Evolutionary conservation across 306 rosid species (phyloP), one percentile per base, ranked within the genome.

Genomic region (Adenanthera pavonina): DNA sequence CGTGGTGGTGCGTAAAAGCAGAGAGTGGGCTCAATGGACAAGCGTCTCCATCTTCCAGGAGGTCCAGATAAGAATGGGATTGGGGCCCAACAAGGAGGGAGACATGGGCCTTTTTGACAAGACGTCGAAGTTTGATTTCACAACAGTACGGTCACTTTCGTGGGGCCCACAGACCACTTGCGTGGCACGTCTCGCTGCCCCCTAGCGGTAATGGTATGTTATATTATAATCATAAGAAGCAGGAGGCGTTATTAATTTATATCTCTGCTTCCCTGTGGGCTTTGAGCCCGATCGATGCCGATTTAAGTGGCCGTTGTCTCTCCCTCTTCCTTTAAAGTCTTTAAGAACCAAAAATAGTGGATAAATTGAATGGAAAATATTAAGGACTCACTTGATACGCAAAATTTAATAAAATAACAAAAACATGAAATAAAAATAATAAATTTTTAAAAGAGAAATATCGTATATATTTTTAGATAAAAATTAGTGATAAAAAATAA

Each of bases 131-230:
- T 54, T 33, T 33, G 64, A 72, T 52, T 36, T 54, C 79, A 44
- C 74, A 7, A 54, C 67, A 46, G 74, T 64, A 71, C 57, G 30
- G 80, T 82, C 88, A 6, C n/a, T 64, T 12, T 76, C 64, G 40
- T 19, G 75, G 85, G 85, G 5, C 85, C 85, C 67, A 13, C 4
- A 0, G 5, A 8, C 86, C 84, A 79, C 85, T 81, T 76, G 90
- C 75, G 34, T 2, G 1, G 76, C 84, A 51, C 69, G 2, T 33
- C 78, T 66, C 11, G 20, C 20, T 80, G 85, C 82, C 81, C 25
- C 40, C 38, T 60, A 30, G 4, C 30, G 30, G 30, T 25, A 25
- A 25, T 25, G 30, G 30, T 25, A 25, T 25, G 38, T 4, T 60
- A 4, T 30, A 25, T 2, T 17, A 49, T 49, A 8, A 49, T 40